A percentile compares a stretch with the other conserved stretches of the same genome.
phyloP scores from a whole-genome alignment of 1,284 basidiomycete genomes.

The Tilletia indica region DNA sequence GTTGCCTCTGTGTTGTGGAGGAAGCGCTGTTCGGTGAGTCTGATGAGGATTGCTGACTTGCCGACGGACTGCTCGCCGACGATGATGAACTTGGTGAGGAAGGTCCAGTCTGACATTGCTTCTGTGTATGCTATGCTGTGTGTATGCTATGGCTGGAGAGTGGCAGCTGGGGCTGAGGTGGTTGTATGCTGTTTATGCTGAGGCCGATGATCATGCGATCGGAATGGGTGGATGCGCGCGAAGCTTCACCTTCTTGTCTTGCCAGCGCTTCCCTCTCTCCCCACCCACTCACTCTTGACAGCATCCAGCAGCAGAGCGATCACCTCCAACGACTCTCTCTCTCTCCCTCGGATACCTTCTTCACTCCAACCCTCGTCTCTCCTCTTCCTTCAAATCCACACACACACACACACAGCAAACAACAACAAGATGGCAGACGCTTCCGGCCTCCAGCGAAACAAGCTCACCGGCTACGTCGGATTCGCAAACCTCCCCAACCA shows the following conservation, averaged over 20 bases:
- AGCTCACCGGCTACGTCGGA: constrained; percentile 54
- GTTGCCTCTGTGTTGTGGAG: constrained; percentile 47
- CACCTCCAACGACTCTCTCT: neutral
- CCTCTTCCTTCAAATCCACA: neutral
- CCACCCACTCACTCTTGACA: neutral
- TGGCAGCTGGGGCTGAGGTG: neutral
- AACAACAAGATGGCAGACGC: no score
- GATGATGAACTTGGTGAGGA: constrained; percentile 53
- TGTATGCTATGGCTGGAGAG: neutral
- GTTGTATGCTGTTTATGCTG: neutral
- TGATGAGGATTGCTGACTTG: constrained; percentile 50
- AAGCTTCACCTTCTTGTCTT: neutral
- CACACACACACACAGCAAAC: neutral
- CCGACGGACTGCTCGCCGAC: constrained; percentile 50
- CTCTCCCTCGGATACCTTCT: neutral
- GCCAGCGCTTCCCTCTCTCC: neutral
- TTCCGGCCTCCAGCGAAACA: constrained; percentile 27
- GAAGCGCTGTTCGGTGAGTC: constrained; percentile 52
- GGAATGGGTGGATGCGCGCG: neutral
- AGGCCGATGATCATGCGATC: neutral
- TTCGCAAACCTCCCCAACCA: constrained; percentile 55
- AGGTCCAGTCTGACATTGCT: constrained; percentile 39
- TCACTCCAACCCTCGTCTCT: neutral
- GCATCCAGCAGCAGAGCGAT: neutral
- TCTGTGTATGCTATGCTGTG: neutral